A percentile compares a stretch with the other conserved stretches of the same genome.
Evolutionary conservation across 2,329 filamentous ascomycete species (phyloP).

Genomic region (Colletotrichum musicola): DNA sequence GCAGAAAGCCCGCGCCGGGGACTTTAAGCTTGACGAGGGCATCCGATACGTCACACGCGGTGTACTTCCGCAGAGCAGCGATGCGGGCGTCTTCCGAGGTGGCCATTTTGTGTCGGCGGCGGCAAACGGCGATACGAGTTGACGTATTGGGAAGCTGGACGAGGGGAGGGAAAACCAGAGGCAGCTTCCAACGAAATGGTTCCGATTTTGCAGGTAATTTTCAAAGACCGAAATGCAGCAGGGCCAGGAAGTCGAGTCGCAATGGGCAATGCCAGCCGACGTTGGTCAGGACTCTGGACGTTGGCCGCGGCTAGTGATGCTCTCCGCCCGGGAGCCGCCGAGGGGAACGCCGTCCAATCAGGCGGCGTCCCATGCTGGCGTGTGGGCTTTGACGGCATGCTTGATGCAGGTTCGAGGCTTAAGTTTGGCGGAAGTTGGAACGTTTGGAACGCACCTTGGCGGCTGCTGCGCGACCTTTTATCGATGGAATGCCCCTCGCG

Average conservation of each 20-base stretch:
- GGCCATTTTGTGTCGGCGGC: conserved; percentile 27
- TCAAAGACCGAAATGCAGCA: neutral
- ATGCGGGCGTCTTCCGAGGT: conserved; percentile 41
- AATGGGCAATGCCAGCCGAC: neutral
- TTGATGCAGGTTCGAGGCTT: conserved; percentile 31
- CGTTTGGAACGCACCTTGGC: conserved; percentile 26
- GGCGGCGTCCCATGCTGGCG: conserved; percentile 41
- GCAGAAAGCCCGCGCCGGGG: conserved; percentile 74
- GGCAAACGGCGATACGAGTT: conserved; percentile 1
- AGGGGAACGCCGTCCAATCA: conserved; percentile 46
- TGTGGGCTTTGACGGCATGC: conserved; percentile 27
- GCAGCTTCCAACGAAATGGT: neutral
- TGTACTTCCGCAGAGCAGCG: conserved; percentile 52
- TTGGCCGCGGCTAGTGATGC: conserved; percentile 40
- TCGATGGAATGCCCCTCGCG: conserved; percentile 3
- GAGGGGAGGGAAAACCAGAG: neutral
- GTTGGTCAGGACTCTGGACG: conserved; percentile 40
- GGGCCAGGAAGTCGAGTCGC: neutral
- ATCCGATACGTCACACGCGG: conserved; percentile 75
- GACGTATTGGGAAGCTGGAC: neutral
- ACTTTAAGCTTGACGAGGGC: conserved; percentile 78
- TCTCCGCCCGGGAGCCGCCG: conserved; percentile 44
- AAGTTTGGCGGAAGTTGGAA: conserved; percentile 8
- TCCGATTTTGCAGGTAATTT: neutral
- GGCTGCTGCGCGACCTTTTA: conserved; percentile 13